phyloP scores from a whole-genome alignment of 192 early-diverging fungal species.

The Coemansia sp. region DNA sequence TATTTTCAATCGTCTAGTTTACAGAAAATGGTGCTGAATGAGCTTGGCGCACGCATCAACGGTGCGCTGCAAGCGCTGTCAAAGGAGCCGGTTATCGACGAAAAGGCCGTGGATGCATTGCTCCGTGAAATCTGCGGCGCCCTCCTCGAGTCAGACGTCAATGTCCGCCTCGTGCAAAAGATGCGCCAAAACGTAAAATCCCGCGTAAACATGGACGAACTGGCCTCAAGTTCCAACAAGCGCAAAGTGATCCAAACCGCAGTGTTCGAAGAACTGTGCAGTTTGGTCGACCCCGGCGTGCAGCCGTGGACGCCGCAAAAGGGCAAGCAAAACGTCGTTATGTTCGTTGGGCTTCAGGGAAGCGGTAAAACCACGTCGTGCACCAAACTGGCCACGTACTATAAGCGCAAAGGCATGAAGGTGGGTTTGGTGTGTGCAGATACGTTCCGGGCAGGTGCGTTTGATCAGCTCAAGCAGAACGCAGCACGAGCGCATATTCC shows the following conservation, averaged over 20 bases:
- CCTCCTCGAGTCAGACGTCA: slow-evolving; percentile 89
- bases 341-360: slow-evolving; percentile 98
- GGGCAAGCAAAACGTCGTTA: slow-evolving; percentile 80
- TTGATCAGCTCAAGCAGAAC: slow-evolving; percentile 98
- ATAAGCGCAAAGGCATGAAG: slow-evolving; percentile 94
- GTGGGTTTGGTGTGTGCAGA: slow-evolving; percentile 90
- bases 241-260: slow-evolving; percentile 83
- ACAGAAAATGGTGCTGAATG: slow-evolving; percentile 66
- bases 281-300: slow-evolving; percentile 83
- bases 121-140: slow-evolving; percentile 85
- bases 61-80: slow-evolving; percentile 76
- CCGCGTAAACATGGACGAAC: slow-evolving; percentile 77
- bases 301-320: slow-evolving; percentile 86
- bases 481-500: slow-evolving; percentile 97
- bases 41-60: slow-evolving; percentile 88
- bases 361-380: slow-evolving; percentile 96
- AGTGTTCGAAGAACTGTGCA: slow-evolving; percentile 86
- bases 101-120: slow-evolving; percentile 78
- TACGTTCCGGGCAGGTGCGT: slow-evolving; percentile 97
- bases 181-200: slow-evolving; percentile 86
- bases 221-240: slow-evolving; percentile 82
- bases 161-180: slow-evolving; percentile 78
- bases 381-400: slow-evolving; percentile 90
- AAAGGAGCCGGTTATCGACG: slow-evolving; percentile 84
- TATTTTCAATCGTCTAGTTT: background rate